Percentiles rank a stretch among this genome's conserved stretches.
phyloP scores from a whole-genome alignment of 768 basidiomycete species.

The Amanita polypyramis region DNA sequence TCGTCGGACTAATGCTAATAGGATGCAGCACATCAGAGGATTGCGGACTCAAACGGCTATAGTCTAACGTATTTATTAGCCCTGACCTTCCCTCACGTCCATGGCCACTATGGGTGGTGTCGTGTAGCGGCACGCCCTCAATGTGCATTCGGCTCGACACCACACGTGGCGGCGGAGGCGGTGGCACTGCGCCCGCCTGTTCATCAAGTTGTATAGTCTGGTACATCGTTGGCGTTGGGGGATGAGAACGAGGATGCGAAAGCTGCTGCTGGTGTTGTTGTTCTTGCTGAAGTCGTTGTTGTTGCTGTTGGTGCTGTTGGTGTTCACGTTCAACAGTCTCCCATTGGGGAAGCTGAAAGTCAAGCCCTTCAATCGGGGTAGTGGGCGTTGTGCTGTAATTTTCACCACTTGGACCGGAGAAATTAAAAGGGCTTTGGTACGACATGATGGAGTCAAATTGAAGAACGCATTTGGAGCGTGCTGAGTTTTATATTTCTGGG shows the following conservation, averaged over 20 bases:
- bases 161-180: constrained; percentile 13
- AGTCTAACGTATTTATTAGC: constrained; percentile 8
- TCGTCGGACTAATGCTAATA: constrained; percentile 11
- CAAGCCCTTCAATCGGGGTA: constrained; percentile 28
- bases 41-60: constrained; percentile 5
- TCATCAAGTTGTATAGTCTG: constrained; percentile 21
- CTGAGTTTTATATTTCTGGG: neutral
- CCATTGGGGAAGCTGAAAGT: constrained; percentile 22
- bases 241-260: constrained; percentile 17
- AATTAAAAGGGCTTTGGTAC: constrained; percentile 23
- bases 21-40: constrained; percentile 8
- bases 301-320: constrained; percentile 29
- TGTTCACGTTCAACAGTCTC: constrained; percentile 31
- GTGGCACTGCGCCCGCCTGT: neutral
- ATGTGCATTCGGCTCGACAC: constrained; percentile 19
- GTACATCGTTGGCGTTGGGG: constrained; percentile 18
- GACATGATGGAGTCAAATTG: constrained; percentile 20
- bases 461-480: neutral
- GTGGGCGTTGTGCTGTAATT: constrained; percentile 25
- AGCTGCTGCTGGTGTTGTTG: constrained; percentile 19
- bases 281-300: constrained; percentile 22
- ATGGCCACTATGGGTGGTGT: constrained; percentile 8
- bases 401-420: constrained; percentile 11
- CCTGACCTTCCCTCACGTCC: constrained; percentile 17
- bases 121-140: constrained; percentile 16